Percentiles rank a stretch among this genome's conserved stretches.
Conservation (phyloP, 495 filamentous ascomycete genomes). For the Daldinia grandis region DNA sequence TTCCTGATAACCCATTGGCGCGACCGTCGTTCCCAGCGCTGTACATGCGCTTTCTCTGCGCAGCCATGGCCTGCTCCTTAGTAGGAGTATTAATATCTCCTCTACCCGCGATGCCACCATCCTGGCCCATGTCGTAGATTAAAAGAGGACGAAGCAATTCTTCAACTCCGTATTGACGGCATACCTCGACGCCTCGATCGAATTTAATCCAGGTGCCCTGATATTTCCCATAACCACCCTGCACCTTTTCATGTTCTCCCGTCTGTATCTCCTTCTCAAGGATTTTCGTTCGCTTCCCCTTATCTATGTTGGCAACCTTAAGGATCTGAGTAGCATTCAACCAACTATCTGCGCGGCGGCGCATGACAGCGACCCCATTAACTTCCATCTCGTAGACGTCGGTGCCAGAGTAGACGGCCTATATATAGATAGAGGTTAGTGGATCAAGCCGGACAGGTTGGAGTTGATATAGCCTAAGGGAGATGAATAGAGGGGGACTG, state of each 20-base stretch:
- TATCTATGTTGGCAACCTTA: conserved; percentile 95
- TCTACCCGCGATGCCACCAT: conserved; percentile 68
- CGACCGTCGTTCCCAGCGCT: conserved; percentile 75
- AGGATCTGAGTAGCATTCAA: conserved; percentile 94
- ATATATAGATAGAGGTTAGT: conserved; percentile 37
- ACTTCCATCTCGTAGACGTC: conserved; percentile 98
- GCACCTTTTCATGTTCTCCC: conserved; percentile 97
- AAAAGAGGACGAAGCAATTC: conserved; percentile 84
- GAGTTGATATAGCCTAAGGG: neutral
- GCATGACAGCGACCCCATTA: conserved; percentile 90
- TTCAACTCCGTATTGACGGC: conserved; percentile 91
- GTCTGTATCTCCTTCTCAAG: conserved; percentile 96
- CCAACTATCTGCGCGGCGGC: conserved; percentile 89
- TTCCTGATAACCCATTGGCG: conserved; percentile 72
- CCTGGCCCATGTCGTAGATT: conserved; percentile 85
- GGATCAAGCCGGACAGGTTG: neutral
- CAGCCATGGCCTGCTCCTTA: conserved; percentile 99
- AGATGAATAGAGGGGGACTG: conserved; percentile 34
- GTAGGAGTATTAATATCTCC: conserved; percentile 87
- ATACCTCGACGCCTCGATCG: conserved; percentile 88
- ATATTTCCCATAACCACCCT: conserved; percentile 98
- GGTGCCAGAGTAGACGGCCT: conserved; percentile 95
- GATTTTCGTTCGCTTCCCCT: conserved; percentile 96
- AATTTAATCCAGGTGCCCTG: conserved; percentile 99
- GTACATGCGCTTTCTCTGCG: conserved; percentile 90